These are phyloP conservation scores for Aspergillus biplanus DNA, from an alignment of 495 filamentous ascomycete genomes.

Conservation along the genomic window DNA sequence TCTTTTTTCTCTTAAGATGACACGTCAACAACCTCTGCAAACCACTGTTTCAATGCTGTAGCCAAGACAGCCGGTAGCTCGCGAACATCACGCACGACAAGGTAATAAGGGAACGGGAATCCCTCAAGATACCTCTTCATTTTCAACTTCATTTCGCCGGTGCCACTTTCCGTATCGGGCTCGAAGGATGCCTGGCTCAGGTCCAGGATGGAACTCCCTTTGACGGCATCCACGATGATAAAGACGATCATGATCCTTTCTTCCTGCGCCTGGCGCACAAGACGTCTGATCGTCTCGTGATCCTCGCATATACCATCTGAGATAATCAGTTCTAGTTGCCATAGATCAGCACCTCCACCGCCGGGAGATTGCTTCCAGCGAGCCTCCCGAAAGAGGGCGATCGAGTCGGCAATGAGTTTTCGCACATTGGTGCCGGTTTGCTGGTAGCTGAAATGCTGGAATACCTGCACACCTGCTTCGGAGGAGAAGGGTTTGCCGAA, in stretches of 20 bases:
- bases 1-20: constrained; percentile 33
- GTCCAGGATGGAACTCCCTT: constrained; percentile 72
- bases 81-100: constrained; percentile 88
- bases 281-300: constrained; percentile 77
- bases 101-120: constrained; percentile 95
- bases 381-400: constrained; percentile 80
- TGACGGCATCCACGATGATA: constrained; percentile 85
- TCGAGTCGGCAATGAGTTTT: constrained; percentile 73
- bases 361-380: constrained; percentile 58
- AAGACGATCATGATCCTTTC: constrained; percentile 98
- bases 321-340: constrained; percentile 92
- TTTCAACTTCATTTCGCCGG: constrained; percentile 67
- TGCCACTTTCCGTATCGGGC: constrained; percentile 50
- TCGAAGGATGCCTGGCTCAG: constrained; percentile 80
- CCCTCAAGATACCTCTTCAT: constrained; percentile 89
- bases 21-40: constrained; percentile 83
- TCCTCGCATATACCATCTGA: constrained; percentile 92
- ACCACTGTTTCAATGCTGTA: constrained; percentile 91
- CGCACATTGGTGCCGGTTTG: constrained; percentile 84
- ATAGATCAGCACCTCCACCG: constrained; percentile 74
- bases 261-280: constrained; percentile 85
- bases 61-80: constrained; percentile 89
- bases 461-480: constrained; percentile 78
- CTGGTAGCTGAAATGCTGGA: constrained; percentile 84
- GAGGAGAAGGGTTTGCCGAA: constrained; percentile 82